These are phyloP conservation scores for Fusarium protoensiforme DNA, from an alignment of 2,329 filamentous ascomycete genomes.

Conservation along the genomic window DNA sequence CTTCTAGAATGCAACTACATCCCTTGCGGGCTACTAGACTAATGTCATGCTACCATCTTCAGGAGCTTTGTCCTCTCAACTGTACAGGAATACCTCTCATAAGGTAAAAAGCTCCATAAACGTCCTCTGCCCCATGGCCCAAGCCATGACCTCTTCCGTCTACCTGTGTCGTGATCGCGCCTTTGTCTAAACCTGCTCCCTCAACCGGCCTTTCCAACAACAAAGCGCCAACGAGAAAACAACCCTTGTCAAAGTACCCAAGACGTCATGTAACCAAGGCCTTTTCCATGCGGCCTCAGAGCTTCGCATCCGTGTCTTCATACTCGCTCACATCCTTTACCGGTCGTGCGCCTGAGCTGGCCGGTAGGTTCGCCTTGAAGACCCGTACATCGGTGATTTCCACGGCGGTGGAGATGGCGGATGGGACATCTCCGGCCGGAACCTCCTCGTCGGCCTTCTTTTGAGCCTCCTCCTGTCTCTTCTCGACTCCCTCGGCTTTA, in stretches of 20 bases:
- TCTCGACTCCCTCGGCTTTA: constrained; percentile 56
- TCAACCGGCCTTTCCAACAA: constrained; percentile 9
- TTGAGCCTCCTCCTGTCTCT: constrained; percentile 58
- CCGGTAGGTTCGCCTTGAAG: constrained; percentile 80
- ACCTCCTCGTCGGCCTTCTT: constrained; percentile 48
- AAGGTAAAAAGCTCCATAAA: constrained; percentile 1
- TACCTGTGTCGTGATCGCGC: constrained; percentile 19
- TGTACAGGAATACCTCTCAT: constrained; percentile 14
- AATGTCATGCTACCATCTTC: neutral
- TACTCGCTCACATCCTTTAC: constrained; percentile 84
- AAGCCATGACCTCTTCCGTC: constrained; percentile 5
- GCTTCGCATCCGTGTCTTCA: constrained; percentile 85
- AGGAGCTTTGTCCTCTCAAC: constrained; percentile 5
- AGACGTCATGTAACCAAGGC: neutral
- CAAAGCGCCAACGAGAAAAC: constrained; percentile 4
- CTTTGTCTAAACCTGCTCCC: constrained; percentile 26
- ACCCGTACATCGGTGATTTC: constrained; percentile 81
- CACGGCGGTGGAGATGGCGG: constrained; percentile 52
- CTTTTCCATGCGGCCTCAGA: constrained; percentile 56
- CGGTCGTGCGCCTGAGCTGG: constrained; percentile 78
- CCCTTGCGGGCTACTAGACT: constrained; percentile 3
- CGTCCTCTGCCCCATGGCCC: neutral
- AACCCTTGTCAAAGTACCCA: constrained; percentile 1
- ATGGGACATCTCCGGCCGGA: constrained; percentile 55
- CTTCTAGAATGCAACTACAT: neutral